A percentile compares a stretch with the other conserved stretches of the same genome.
Evolutionary conservation across 1,139 yeast species (phyloP).

Genomic region (Spencermartinsiella ligniputridi): DNA sequence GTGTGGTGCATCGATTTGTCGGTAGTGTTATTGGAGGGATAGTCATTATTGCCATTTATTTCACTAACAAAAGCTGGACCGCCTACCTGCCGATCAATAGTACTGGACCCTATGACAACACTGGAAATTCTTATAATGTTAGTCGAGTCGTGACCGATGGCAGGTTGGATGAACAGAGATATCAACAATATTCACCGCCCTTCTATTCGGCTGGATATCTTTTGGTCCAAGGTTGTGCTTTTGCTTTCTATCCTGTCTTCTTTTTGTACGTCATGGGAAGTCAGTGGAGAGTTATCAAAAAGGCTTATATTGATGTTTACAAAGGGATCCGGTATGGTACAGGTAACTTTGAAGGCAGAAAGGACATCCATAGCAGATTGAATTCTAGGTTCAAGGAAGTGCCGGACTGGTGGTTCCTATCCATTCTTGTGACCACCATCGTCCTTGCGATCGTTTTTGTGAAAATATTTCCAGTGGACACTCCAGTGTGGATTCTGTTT

Average conservation of each 20-base stretch:
- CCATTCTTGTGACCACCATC: constrained; percentile 51
- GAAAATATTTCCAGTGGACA: constrained; percentile 38
- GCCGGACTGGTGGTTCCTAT: constrained; percentile 43
- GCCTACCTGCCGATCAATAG: constrained; percentile 37
- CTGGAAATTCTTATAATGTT: constrained; percentile 42
- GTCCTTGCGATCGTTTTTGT: constrained; percentile 40
- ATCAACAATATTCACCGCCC: constrained; percentile 42
- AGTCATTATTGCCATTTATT: constrained; percentile 39
- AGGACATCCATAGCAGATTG: constrained; percentile 52
- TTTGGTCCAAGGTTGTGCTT: constrained; percentile 29
- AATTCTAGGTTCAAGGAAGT: constrained; percentile 53
- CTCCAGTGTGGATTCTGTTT: constrained; percentile 49
- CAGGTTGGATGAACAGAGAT: constrained; percentile 28
- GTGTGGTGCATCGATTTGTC: constrained; percentile 39
- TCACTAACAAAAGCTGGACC: constrained; percentile 32
- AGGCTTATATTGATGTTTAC: constrained; percentile 14
- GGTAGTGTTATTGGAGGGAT: constrained; percentile 43
- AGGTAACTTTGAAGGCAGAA: neutral
- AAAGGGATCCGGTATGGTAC: constrained; percentile 3
- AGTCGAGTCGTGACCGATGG: constrained; percentile 38
- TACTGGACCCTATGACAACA: constrained; percentile 42
- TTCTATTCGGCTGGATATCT: constrained; percentile 34
- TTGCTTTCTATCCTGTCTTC: constrained; percentile 23
- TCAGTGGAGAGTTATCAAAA: constrained; percentile 21
- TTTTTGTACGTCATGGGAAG: constrained; percentile 18